Evolutionary conservation across 495 filamentous ascomycete species (phyloP).

Genomic region (Articulospora tetracladia): DNA sequence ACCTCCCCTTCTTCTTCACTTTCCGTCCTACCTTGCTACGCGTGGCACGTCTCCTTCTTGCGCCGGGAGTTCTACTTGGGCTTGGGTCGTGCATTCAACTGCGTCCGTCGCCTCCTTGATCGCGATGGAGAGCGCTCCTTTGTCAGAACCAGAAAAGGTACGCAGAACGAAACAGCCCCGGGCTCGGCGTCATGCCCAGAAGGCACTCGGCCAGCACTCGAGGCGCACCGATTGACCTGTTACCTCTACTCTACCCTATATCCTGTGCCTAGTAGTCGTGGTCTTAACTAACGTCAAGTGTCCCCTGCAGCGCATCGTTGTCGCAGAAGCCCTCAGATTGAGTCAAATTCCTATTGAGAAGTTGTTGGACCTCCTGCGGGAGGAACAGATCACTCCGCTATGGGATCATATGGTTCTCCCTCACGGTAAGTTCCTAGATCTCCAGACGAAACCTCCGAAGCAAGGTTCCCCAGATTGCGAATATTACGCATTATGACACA

Average conservation of each 20-base stretch:
- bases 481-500: constrained; percentile 10
- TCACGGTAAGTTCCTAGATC: constrained; percentile 21
- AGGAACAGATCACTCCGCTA: constrained; percentile 13
- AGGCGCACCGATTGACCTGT: constrained; percentile 5
- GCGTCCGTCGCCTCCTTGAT: not conserved
- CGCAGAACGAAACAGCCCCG: too few species aligned
- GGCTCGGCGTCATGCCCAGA: not conserved
- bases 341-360: constrained; percentile 41
- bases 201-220: constrained; percentile 3
- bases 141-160: constrained; percentile 24
- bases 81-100: not conserved
- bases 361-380: constrained; percentile 17
- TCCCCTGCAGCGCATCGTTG: constrained; percentile 43
- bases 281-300: constrained; percentile 25
- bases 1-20: constrained; percentile 8
- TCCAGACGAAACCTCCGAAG: constrained; percentile 7
- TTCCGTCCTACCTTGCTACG: constrained; percentile 10
- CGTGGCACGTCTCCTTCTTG: constrained; percentile 9
- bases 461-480: constrained; percentile 22
- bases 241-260: constrained; percentile 3
- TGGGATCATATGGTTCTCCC: constrained; percentile 24
- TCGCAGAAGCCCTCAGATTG: constrained; percentile 51
- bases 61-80: not conserved
- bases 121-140: constrained; percentile 15
- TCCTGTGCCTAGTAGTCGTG: constrained; percentile 10